phyloP scores from a whole-genome alignment of 2,329 filamentous ascomycete genomes.

The Clarireedia paspali region DNA sequence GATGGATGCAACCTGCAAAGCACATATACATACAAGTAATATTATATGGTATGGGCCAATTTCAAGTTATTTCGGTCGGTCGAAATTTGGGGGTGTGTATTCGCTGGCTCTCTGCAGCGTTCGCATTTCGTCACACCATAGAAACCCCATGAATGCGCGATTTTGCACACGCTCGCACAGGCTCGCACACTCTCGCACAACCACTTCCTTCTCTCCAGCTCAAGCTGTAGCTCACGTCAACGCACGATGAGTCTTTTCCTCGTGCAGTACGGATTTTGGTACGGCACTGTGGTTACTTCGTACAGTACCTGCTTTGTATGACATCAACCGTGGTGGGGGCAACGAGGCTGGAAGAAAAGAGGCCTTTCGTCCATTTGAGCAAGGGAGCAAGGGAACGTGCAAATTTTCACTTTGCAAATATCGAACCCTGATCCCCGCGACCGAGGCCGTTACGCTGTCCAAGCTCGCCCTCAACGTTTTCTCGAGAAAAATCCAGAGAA shows the following conservation, averaged over 20 bases:
- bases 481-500: too few relatives aligned
- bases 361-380: not conserved
- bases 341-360: not conserved
- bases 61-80: constrained; percentile 1
- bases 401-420: constrained; percentile 1
- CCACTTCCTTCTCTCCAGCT: not conserved
- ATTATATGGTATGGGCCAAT: not conserved
- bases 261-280: not conserved
- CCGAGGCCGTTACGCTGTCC: too few relatives aligned
- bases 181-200: not conserved
- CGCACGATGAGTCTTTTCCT: constrained; percentile 5
- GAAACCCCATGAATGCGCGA: not conserved
- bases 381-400: not conserved
- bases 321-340: not conserved
- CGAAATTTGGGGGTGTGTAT: not conserved
- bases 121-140: constrained; percentile 5
- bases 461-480: too few relatives aligned
- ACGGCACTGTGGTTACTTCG: not conserved
- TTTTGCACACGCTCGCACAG: not conserved
- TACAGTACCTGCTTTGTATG: constrained; percentile 2
- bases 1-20: not conserved
- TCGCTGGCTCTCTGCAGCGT: not conserved
- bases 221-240: not conserved
- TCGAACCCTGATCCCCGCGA: too few relatives aligned
- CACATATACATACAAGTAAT: not conserved